A percentile compares a stretch with the other conserved stretches of the same genome.
Evolutionary conservation across 2,329 filamentous ascomycete species (phyloP).

Genomic region (Leptographium flavum): DNA sequence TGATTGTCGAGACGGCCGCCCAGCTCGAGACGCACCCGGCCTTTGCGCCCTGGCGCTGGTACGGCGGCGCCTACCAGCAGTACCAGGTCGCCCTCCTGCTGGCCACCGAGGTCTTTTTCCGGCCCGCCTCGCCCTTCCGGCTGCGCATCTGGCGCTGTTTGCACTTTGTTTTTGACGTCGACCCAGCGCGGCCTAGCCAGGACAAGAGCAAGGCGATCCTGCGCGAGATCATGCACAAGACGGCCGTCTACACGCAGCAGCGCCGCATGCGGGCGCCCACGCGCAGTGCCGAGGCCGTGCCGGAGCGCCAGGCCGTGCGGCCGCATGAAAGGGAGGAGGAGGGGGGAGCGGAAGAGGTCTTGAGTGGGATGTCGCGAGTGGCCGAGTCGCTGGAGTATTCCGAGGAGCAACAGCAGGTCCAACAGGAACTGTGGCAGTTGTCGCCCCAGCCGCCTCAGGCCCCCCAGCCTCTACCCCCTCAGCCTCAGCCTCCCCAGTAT

Average conservation of each 20-base stretch:
- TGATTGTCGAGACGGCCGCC: conserved; percentile 33
- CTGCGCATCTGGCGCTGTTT: conserved; percentile 56
- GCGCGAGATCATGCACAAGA: conserved; percentile 46
- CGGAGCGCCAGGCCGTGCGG: conserved; percentile 11
- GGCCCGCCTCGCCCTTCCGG: conserved; percentile 40
- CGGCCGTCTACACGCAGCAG: conserved; percentile 42
- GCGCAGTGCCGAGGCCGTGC: conserved; percentile 24
- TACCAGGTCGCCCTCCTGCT: conserved; percentile 58
- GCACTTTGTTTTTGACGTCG: conserved; percentile 56
- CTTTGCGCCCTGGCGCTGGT: conserved; percentile 54
- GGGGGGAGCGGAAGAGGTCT: no score
- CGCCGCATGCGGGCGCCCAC: conserved; percentile 41
- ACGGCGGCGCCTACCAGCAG: conserved; percentile 55
- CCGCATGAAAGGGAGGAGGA: background rate
- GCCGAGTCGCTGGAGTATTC: no score
- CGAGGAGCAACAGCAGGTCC: no score
- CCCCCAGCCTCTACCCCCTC: no score
- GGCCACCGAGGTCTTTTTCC: conserved; percentile 50
- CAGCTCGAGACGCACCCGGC: conserved; percentile 27
- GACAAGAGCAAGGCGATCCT: conserved; percentile 49
- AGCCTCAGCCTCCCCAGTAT: no score
- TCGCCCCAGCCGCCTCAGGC: no score
- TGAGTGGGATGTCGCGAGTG: no score
- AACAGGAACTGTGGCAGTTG: no score
- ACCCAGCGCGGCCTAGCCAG: conserved; percentile 32